These are phyloP conservation scores for Mucor velutinosus DNA, from an alignment of 371 early-diverging fungal genomes.

Conservation along the genomic window DNA sequence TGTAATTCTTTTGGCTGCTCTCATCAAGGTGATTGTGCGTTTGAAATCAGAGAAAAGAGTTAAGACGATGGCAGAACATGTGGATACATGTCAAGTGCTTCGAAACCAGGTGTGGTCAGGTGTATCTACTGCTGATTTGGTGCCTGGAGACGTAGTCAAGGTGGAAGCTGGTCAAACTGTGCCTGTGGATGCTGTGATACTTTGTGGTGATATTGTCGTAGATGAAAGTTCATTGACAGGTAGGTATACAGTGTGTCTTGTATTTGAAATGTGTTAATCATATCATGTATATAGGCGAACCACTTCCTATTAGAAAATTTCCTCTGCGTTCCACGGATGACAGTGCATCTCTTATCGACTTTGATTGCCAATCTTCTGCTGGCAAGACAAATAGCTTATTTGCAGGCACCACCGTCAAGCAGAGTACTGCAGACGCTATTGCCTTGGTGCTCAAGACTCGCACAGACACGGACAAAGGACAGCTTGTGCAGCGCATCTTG, in stretches of 20 bases:
- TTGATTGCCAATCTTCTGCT: conserved; percentile 24
- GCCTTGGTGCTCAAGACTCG: conserved; percentile 74
- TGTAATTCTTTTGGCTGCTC: conserved; percentile 66
- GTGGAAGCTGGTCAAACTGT: conserved; percentile 45
- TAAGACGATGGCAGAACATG: conserved; percentile 61
- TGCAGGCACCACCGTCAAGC: conserved; percentile 44
- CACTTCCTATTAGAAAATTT: conserved; percentile 56
- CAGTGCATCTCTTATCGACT: background rate
- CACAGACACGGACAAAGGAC: conserved; percentile 79
- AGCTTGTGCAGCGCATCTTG: conserved; percentile 78
- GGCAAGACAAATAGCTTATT: conserved; percentile 38
- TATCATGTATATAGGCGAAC: conserved; percentile 36
- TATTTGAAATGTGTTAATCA: background rate
- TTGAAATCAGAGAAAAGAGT: conserved; percentile 61
- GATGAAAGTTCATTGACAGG: conserved; percentile 71
- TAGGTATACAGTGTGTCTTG: background rate
- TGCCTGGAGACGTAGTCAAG: conserved; percentile 70
- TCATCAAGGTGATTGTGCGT: conserved; percentile 64
- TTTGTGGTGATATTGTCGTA: conserved; percentile 66
- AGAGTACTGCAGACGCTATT: conserved; percentile 21
- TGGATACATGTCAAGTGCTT: conserved; percentile 39
- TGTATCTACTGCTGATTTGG: conserved; percentile 54
- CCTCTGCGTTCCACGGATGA: conserved; percentile 25
- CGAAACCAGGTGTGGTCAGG: conserved; percentile 56
- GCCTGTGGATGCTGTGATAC: conserved; percentile 64